Percentiles rank a stretch among this genome's conserved stretches.
Conservation (phyloP, 2,329 filamentous ascomycete genomes). For the Fusarium redolens region DNA sequence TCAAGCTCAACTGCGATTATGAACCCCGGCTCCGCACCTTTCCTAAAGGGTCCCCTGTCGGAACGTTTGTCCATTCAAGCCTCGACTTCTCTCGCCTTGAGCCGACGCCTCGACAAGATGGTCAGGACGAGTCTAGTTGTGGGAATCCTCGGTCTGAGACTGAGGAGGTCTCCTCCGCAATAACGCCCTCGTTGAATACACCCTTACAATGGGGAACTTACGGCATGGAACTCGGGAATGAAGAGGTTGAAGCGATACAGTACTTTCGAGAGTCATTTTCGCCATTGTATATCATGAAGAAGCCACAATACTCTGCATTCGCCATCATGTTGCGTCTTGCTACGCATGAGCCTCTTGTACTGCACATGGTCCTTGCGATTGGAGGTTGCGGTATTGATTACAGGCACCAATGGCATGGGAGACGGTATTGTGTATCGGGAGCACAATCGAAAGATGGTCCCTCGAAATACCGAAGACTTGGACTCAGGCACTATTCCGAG, state of each 20-base stretch:
- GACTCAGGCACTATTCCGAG: not conserved
- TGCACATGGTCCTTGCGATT: not conserved
- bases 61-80: not conserved
- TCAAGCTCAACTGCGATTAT: not conserved
- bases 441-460: not conserved
- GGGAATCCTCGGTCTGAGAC: not conserved
- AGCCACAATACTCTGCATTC: not conserved
- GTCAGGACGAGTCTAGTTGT: fast-evolving
- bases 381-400: not conserved
- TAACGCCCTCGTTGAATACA: not conserved
- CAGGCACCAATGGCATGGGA: not conserved
- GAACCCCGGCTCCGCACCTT: not conserved
- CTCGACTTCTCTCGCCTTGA: not conserved
- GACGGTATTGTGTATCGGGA: fast-evolving
- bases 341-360: not conserved
- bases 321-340: not conserved
- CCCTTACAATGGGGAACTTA: not conserved
- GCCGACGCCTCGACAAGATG: fast-evolving
- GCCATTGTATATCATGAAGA: not conserved
- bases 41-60: not conserved
- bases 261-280: not conserved
- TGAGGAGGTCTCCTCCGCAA: not conserved
- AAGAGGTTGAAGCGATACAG: not conserved
- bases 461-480: not conserved
- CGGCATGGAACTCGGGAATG: not conserved